phyloP scores from a whole-genome alignment of 2,329 filamentous ascomycete species.

The Nannizzia gypsea region DNA sequence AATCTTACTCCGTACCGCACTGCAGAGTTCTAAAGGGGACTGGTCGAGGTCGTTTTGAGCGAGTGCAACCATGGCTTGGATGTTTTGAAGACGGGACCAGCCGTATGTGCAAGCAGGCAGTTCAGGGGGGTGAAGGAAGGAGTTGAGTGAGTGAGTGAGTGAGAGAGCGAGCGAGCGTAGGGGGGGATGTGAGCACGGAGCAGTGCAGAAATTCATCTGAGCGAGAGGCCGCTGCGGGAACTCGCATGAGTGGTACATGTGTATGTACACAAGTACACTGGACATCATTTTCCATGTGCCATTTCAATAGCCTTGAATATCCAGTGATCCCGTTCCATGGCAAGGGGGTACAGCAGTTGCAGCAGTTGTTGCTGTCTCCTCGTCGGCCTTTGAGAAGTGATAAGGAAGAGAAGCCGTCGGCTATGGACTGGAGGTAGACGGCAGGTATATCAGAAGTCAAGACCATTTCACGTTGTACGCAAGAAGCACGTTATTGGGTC shows the following conservation, averaged over 20 bases:
- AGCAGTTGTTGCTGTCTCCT: background rate
- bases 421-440: background rate
- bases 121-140: background rate
- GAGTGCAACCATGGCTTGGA: background rate
- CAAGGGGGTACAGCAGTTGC: too few relatives aligned
- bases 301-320: too few relatives aligned
- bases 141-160: too few relatives aligned
- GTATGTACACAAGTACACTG: background rate
- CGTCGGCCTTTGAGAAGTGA: background rate
- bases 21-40: background rate
- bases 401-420: background rate
- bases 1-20: background rate
- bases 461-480: background rate
- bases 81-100: background rate
- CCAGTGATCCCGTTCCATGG: too few relatives aligned
- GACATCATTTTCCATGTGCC: background rate
- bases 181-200: too few relatives aligned
- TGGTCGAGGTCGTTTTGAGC: background rate
- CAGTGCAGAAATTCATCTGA: too few relatives aligned
- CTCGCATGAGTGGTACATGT: background rate
- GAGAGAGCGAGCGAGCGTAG: too few relatives aligned
- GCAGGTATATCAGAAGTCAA: constrained; percentile 1
- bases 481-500: background rate
- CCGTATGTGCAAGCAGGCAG: background rate
- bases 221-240: background rate